Evolutionary conservation across 768 basidiomycete genomes (phyloP), one percentile per base, ranked within the genome.

Genomic region (Albatrellus ellisii): DNA sequence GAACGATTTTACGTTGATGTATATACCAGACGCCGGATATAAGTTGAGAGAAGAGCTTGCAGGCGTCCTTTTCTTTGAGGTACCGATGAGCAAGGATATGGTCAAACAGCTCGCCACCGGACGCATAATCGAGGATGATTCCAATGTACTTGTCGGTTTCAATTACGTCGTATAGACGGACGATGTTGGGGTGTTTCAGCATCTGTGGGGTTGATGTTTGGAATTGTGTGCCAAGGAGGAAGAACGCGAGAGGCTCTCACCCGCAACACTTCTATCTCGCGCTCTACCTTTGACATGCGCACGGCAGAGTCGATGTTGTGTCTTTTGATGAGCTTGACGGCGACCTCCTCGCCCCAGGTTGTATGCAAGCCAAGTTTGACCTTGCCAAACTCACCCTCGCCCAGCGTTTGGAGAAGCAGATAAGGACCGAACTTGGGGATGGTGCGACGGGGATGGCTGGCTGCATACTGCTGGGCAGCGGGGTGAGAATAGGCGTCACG

Each of bases 81-180:
- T 94, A 95, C 31, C 90, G 84, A 58, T 97, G 95, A 15, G 94
- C 94, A 39, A 98, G 77, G 58, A 99, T 99, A 61, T 97, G 89
- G 63, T 99, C 95, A 61, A 99, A 98, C 17, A 99, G 77, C 59
- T 99, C 95, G 43, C 95, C 95, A 41, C 95, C 95, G 1, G 89
- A 91, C 26, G 95, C 95, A 55, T 94, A 98, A 60, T 98, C 95
- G 47, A 99, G 77, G 52, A 99, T 94, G 57, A 99, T 99, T 27
- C 95, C 95, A 54, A 99, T 98, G 64, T 98, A 98, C 62, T 95
- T 97, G 69, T 98, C 95, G 1, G 95, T 98, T 60, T 98, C 92
- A 51, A 99, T 95, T 17, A 98, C 92, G 57, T 99, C 95, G 72
- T 94, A 97, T 34, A 98, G 67, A 8, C 91, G 80, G 26, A 98